Base-by-base conservation (phyloP, 441 rosid species). In the Jatropha multifida region DNA sequence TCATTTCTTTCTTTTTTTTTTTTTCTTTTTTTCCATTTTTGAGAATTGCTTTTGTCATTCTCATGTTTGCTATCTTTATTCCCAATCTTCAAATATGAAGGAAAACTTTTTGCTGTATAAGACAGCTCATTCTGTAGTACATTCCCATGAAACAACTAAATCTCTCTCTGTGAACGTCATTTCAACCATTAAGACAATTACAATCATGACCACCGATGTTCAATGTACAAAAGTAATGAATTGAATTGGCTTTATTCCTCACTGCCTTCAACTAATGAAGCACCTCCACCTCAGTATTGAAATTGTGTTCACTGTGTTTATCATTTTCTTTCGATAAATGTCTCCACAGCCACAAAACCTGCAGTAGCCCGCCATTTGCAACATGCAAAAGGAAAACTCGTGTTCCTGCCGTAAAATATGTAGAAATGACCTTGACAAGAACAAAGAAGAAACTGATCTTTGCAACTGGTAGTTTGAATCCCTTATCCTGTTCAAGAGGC, bases 321-420 rank as follows among this genome's bases (percentile, higher is more conserved):
- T 49, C 76, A 56, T 72, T 54, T 60, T 72, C 74, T 26, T 62
- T 74, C 38, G 32, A 37, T 61, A 46, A 66, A 58, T 63, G 77
- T 80, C 77, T 86, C 89, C 87, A 85, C 17, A 74, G 77, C 89
- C 90, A 84, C 62, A 85, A 71, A 66, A 76, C 80, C 78, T 88
- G 89, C 87, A 85, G 78, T 69, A 88, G 54, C n/a, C 88, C 92
- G 23, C 90, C 90, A 77, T 88, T 86, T 18, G 83, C 86, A 61
- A 85, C 83, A 74, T 85, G 86, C 76, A 79, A 67, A 59, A 86
- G 85, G 49, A 88, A 74, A 9, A 81, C 71, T 20, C 59, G 73
- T 3, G 76, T 26, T 46, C 65, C 64, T 27, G 80, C 4, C 6
- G 79, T 71, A 58, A 81, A 86, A 74, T 32, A 60, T n/a, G 64